phyloP scores from a whole-genome alignment of 371 early-diverging fungal species.

The Funneliformis caledonium region DNA sequence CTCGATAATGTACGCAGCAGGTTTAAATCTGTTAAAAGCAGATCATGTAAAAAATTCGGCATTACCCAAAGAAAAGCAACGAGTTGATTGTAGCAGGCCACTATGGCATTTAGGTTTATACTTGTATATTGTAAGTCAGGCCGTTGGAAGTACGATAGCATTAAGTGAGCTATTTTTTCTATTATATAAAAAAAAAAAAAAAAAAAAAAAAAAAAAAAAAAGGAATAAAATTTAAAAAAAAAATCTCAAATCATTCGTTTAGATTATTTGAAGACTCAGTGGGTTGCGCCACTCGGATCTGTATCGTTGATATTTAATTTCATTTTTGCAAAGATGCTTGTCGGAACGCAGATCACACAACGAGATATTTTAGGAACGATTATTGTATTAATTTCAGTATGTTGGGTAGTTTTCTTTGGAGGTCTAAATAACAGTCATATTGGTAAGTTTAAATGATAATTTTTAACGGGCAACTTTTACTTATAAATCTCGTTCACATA shows the following conservation, averaged over 20 bases:
- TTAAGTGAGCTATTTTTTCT: conserved; percentile 54
- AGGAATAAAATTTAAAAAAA: too few relatives aligned
- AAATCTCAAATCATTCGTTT: conserved; percentile 18
- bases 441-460: conserved; percentile 48
- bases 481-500: too few relatives aligned
- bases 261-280: conserved; percentile 74
- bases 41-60: conserved; percentile 69
- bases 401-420: conserved; percentile 72
- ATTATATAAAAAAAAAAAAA: not conserved
- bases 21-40: conserved; percentile 66
- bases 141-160: conserved; percentile 71
- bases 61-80: conserved; percentile 51
- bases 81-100: conserved; percentile 67
- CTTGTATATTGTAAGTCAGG: conserved; percentile 65
- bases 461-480: too few relatives aligned
- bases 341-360: conserved; percentile 66
- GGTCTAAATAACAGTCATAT: conserved; percentile 66
- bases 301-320: conserved; percentile 76
- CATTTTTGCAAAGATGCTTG: conserved; percentile 69
- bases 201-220: too few relatives aligned
- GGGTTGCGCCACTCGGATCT: conserved; percentile 76
- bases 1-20: conserved; percentile 71
- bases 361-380: conserved; percentile 69
- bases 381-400: conserved; percentile 65
- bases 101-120: conserved; percentile 73